phyloP scores from a whole-genome alignment of 2,329 filamentous ascomycete species.

The Clonostachys rhizophaga region DNA sequence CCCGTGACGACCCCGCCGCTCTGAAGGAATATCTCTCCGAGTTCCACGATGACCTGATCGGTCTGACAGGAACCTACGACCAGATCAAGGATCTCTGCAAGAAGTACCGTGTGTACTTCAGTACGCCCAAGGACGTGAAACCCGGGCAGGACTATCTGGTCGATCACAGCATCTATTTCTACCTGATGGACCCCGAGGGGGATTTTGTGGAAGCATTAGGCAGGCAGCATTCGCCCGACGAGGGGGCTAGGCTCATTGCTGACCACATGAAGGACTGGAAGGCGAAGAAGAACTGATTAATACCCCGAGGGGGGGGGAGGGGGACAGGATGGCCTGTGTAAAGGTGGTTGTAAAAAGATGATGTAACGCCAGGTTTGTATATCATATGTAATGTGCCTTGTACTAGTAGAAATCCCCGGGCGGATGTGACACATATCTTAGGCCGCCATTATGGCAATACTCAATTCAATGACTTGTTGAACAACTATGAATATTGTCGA shows the following conservation, averaged over 20 bases:
- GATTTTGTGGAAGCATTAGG: slow-evolving; percentile 98
- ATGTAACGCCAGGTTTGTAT: no score
- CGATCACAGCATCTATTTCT: slow-evolving; percentile 99
- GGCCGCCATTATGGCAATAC: no score
- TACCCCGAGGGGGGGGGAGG: no score
- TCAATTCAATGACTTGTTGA: no score
- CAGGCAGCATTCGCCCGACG: slow-evolving; percentile 85
- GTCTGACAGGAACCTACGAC: slow-evolving; percentile 89
- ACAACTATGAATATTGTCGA: no score
- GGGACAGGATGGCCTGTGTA: no score
- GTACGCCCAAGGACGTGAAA: slow-evolving; percentile 82
- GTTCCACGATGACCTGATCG: slow-evolving; percentile 83
- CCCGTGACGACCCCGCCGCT: slow-evolving; percentile 80
- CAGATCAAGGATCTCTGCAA: slow-evolving; percentile 94
- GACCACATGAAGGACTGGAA: slow-evolving; percentile 72
- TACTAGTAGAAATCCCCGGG: no score
- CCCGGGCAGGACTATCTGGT: slow-evolving; percentile 95
- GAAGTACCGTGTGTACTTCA: slow-evolving; percentile 95
- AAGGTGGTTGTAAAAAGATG: no score
- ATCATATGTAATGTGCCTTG: no score
- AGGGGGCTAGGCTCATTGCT: slow-evolving; percentile 77
- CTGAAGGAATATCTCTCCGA: slow-evolving; percentile 82
- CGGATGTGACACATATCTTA: no score
- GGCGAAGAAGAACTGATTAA: slow-evolving; percentile 5
- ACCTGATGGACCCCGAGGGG: slow-evolving; percentile 96